phyloP scores from a whole-genome alignment of 495 filamentous ascomycete genomes.

The Haplographium delicatum region DNA sequence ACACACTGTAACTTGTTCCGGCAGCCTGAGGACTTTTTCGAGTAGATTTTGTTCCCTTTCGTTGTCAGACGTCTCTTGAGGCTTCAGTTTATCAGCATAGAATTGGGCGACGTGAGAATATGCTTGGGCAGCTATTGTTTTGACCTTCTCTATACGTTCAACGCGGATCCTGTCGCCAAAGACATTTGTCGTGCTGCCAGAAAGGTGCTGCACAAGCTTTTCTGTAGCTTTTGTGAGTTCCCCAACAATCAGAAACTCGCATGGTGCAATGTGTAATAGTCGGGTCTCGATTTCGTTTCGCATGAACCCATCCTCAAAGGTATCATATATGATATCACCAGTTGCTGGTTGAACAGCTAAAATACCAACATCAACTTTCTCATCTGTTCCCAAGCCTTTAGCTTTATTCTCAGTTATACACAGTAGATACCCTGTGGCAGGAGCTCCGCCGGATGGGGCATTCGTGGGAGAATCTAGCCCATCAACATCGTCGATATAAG shows the following conservation, averaged over 20 bases:
- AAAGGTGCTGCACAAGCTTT: constrained; percentile 85
- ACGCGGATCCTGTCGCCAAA: constrained; percentile 88
- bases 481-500: constrained; percentile 93
- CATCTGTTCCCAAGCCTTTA: constrained; percentile 83
- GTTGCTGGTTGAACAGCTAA: constrained; percentile 94
- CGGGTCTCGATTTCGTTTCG: constrained; percentile 92
- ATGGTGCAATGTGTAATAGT: constrained; percentile 89
- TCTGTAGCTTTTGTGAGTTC: constrained; percentile 90
- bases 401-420: constrained; percentile 86
- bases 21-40: constrained; percentile 79
- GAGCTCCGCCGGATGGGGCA: constrained; percentile 47
- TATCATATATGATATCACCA: constrained; percentile 93
- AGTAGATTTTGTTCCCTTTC: constrained; percentile 55
- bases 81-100: constrained; percentile 82
- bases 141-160: constrained; percentile 69
- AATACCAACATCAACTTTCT: constrained; percentile 88
- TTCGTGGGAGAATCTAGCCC: constrained; percentile 56
- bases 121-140: constrained; percentile 76
- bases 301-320: constrained; percentile 99
- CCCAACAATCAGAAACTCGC: constrained; percentile 93
- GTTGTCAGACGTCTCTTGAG: constrained; percentile 31
- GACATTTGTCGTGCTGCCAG: constrained; percentile 79
- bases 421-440: constrained; percentile 82
- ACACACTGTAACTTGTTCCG: constrained; percentile 84
- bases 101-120: constrained; percentile 91